Evolutionary conservation across 345 rosid genomes (phyloP).

Genomic region (Durio zibethinus): DNA sequence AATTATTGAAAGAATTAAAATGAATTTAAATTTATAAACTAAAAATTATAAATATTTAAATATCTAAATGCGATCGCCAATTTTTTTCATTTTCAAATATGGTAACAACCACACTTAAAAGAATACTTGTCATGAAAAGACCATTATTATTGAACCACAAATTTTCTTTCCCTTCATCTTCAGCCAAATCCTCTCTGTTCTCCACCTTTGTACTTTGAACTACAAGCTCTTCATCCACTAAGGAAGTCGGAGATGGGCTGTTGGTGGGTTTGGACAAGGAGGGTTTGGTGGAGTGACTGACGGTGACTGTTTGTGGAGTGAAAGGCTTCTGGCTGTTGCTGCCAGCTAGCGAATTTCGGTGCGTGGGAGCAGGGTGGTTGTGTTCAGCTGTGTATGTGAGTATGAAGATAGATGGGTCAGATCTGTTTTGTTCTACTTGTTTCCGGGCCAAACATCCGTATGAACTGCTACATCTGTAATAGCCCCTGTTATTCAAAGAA

Average conservation of each 20-base stretch:
- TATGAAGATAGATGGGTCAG: constrained; percentile 82
- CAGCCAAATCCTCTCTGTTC: constrained; percentile 50
- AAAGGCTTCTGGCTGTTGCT: constrained; percentile 69
- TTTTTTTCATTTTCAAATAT: too few relatives aligned
- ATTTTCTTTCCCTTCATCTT: constrained; percentile 59
- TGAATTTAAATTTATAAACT: too few relatives aligned
- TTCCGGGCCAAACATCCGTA: constrained; percentile 95
- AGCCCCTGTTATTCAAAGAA: constrained; percentile 56
- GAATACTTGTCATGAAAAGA: too few relatives aligned
- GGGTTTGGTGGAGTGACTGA: constrained; percentile 25
- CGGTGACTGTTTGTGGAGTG: constrained; percentile 23
- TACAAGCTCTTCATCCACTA: constrained; percentile 46
- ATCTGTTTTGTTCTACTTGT: constrained; percentile 97
- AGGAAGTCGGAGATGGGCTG: constrained; percentile 49
- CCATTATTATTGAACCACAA: too few relatives aligned
- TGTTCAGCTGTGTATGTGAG: constrained; percentile 96
- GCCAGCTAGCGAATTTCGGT: constrained; percentile 94
- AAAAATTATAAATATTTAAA: too few relatives aligned
- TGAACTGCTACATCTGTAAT: constrained; percentile 94
- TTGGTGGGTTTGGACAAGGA: constrained; percentile 24
- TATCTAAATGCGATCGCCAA: too few relatives aligned
- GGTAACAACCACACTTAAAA: too few relatives aligned
- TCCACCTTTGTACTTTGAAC: constrained; percentile 35
- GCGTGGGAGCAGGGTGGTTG: constrained; percentile 90
- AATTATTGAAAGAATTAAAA: too few relatives aligned